phyloP scores from a whole-genome alignment of 1,284 basidiomycete genomes.

The Amylostereum areolatum region DNA sequence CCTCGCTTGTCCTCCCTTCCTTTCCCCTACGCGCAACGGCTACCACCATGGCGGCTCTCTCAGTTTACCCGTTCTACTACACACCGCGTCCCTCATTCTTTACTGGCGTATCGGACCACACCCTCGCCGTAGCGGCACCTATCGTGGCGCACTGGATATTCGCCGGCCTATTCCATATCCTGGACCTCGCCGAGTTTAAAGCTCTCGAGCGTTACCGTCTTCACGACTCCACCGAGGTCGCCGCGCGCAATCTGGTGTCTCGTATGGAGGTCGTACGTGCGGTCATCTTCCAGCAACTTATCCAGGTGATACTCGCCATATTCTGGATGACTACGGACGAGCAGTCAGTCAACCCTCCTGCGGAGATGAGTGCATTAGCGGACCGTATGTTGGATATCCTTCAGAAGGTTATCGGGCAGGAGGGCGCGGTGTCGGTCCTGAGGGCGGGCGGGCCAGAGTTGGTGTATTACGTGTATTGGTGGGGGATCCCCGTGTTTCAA shows the following conservation, averaged over 20 bases:
- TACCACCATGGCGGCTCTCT: too few species aligned
- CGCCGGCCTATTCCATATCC: conserved; percentile 74
- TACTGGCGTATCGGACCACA: conserved; percentile 64
- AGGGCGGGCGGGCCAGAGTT: conserved; percentile 43
- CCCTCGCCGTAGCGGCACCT: conserved; percentile 72
- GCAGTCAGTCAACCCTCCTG: conserved; percentile 45
- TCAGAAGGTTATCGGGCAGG: conserved; percentile 32
- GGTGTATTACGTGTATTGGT: conserved; percentile 87
- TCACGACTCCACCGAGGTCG: conserved; percentile 83
- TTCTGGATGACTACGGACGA: conserved; percentile 60
- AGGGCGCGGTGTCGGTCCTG: conserved; percentile 20
- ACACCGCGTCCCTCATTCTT: conserved; percentile 47
- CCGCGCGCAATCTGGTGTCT: conserved; percentile 72
- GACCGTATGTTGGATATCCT: conserved; percentile 37
- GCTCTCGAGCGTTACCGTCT: conserved; percentile 85
- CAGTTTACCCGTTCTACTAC: conserved; percentile 67
- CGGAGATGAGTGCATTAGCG: conserved; percentile 36
- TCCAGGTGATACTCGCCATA: conserved; percentile 79
- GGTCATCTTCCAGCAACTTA: conserved; percentile 78
- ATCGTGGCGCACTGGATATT: conserved; percentile 85
- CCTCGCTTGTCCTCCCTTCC: too few species aligned
- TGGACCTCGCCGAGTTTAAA: conserved; percentile 73
- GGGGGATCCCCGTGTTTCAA: conserved; percentile 79
- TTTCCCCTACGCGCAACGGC: too few species aligned
- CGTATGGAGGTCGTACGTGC: conserved; percentile 68